Conservation (phyloP, 2,329 filamentous ascomycete species). For the Sphaerulina populicola region DNA sequence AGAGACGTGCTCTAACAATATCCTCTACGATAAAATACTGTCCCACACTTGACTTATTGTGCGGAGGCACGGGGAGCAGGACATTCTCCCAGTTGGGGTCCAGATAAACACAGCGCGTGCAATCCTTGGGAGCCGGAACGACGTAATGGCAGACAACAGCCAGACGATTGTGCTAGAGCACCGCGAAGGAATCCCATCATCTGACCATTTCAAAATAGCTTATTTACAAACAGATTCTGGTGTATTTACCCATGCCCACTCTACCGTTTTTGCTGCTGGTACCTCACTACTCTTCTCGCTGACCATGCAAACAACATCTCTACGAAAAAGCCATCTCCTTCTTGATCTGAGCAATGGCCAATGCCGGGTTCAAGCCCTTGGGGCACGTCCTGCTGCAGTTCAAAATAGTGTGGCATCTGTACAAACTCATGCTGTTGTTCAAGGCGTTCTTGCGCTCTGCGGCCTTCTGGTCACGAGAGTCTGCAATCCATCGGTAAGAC, state of each 20-base stretch:
- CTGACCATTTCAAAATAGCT: background rate
- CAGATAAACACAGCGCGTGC: too few relatives aligned
- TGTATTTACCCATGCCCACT: background rate
- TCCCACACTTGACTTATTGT: too few relatives aligned
- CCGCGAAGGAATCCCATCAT: background rate
- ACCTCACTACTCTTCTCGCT: background rate
- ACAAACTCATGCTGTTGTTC: slow-evolving; percentile 98
- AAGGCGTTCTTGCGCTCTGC: slow-evolving; percentile 80
- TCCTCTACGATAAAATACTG: too few relatives aligned
- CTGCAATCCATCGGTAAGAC: slow-evolving; percentile 94
- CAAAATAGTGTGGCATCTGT: slow-evolving; percentile 97
- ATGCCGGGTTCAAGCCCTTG: slow-evolving; percentile 93
- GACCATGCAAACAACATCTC: background rate
- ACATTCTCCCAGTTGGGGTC: too few relatives aligned
- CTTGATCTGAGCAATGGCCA: slow-evolving; percentile 97
- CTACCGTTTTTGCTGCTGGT: background rate
- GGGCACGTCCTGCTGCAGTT: slow-evolving; percentile 98
- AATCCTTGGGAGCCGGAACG: too few relatives aligned
- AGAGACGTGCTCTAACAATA: too few relatives aligned
- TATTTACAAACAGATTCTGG: background rate
- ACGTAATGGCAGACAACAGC: too few relatives aligned
- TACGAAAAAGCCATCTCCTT: slow-evolving; percentile 69
- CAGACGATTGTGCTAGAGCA: background rate
- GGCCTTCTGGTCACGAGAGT: slow-evolving; percentile 86
- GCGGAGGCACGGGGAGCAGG: too few relatives aligned